Evolutionary conservation across 2,329 filamentous ascomycete species (phyloP), one percentile per base, ranked within the genome.

Genomic region (Trematosphaeria pertusa): DNA sequence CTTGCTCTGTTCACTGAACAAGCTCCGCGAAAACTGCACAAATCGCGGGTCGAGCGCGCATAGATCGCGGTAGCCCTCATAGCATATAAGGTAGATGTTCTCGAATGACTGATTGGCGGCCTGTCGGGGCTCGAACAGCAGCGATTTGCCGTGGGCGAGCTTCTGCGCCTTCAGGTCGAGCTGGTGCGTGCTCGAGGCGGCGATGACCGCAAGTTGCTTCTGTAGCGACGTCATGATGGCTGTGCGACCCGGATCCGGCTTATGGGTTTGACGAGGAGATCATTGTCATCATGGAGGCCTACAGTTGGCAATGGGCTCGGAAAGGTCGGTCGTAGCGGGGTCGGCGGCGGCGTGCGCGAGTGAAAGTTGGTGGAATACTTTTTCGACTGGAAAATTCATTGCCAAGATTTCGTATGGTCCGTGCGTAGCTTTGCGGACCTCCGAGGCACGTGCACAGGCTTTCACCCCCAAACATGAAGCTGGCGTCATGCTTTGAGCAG

Each of bases 1-100:
- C 70, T 91, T 92, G 75, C 93, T 97, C 76, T 96, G 89, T 62
- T 94, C 89, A 77, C 89, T 95, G 80, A 97, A 99, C 46, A 99
- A 80, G 43, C 85, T 92, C 46, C 81, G 79, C 51, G 84, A 81
- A 67, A 93, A 99, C 26, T 81, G 78, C 11, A 80, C 67, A 64
- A 97, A 97, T 48, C 91, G 85, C 18, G 79, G 72, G 70, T 99
- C 95, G 43, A 99, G 80, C 58, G 86, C 84, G 73, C 94, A 97
- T 48, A 99, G 79, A 65, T 99, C 94, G 54, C 91, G 85, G 65
- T 93, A 99, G 2, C 92, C 94, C 64, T 96, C 89, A 58, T 86
- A 80, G 69, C 93, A 97, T 69, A 96, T 84, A 46, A 88, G 84
- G 71, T 89, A 97, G 48, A 99, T 82, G 4, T 87, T 89, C 67